phyloP scores from a whole-genome alignment of 2,329 filamentous ascomycete species.

The Alternaria arbusti region DNA sequence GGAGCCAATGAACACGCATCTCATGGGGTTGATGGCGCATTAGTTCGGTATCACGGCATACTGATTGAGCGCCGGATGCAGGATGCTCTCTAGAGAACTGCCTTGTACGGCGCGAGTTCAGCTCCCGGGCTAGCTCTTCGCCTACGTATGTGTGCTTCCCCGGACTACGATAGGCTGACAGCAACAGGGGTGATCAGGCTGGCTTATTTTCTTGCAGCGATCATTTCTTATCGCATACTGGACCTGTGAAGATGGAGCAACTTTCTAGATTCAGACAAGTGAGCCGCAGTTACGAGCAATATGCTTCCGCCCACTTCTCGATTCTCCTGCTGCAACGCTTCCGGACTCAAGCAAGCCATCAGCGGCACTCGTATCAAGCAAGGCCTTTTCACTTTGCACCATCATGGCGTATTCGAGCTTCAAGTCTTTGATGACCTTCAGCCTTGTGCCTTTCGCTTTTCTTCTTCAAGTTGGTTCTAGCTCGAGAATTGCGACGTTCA shows the following conservation, averaged over 20 bases:
- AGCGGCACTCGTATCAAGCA: neutral
- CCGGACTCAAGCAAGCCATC: neutral
- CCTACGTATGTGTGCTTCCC: neutral
- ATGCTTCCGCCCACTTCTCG: neutral
- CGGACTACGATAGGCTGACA: neutral
- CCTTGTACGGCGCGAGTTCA: neutral
- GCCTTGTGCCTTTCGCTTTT: neutral
- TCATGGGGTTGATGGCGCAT: neutral
- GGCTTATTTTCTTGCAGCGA: neutral
- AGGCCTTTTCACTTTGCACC: neutral
- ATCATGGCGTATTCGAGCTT: neutral
- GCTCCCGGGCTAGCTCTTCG: neutral
- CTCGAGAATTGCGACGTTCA: conserved; percentile 2
- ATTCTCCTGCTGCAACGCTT: neutral
- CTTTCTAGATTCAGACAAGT: neutral
- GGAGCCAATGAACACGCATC: neutral
- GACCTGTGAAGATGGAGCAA: neutral
- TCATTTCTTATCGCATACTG: neutral
- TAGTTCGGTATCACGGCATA: neutral
- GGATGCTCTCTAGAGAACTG: neutral
- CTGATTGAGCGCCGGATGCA: neutral
- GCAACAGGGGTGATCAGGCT: neutral
- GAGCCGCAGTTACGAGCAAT: conserved; percentile 1
- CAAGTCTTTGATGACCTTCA: neutral
- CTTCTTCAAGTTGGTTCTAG: neutral